A percentile compares a stretch with the other conserved stretches of the same genome.
Evolutionary conservation across 345 rosid genomes (phyloP).

Genomic region (Eucalyptus dawsonii): DNA sequence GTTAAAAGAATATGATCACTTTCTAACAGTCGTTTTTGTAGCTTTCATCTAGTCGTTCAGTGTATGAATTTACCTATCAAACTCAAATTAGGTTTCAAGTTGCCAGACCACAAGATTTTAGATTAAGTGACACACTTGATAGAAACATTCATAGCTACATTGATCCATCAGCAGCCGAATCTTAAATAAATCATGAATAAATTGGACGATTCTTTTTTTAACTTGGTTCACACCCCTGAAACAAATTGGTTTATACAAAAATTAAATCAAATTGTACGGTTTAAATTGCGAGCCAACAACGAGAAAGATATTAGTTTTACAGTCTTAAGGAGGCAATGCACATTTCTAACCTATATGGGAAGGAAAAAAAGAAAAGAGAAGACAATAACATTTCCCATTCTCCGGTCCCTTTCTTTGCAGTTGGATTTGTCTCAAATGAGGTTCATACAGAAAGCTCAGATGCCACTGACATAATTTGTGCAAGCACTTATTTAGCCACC

Average conservation of each 20-base stretch:
- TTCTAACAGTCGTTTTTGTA: not conserved
- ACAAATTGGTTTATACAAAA: not conserved
- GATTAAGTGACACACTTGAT: not conserved
- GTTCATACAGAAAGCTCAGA: not conserved
- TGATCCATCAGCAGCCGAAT: not conserved
- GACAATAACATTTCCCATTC: not conserved
- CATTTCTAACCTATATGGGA: not conserved
- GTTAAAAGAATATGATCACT: not conserved
- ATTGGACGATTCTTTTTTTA: not conserved
- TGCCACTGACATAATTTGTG: not conserved
- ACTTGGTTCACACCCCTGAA: not conserved
- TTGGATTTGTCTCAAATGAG: not conserved
- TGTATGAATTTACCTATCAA: not conserved
- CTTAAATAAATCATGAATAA: not conserved
- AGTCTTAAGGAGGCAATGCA: not conserved
- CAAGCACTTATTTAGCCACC: not conserved
- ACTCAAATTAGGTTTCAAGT: not conserved
- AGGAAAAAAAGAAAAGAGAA: not conserved
- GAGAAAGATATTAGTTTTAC: no score
- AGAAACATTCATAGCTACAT: not conserved
- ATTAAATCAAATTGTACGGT: not conserved
- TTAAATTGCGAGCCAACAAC: not conserved
- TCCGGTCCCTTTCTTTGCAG: not conserved
- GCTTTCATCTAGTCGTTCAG: not conserved
- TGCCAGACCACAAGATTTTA: not conserved